Percentiles rank a stretch among this genome's conserved stretches.
phyloP scores from a whole-genome alignment of 176 grass and related monocot species.

The Miscanthus lutarioriparius region DNA sequence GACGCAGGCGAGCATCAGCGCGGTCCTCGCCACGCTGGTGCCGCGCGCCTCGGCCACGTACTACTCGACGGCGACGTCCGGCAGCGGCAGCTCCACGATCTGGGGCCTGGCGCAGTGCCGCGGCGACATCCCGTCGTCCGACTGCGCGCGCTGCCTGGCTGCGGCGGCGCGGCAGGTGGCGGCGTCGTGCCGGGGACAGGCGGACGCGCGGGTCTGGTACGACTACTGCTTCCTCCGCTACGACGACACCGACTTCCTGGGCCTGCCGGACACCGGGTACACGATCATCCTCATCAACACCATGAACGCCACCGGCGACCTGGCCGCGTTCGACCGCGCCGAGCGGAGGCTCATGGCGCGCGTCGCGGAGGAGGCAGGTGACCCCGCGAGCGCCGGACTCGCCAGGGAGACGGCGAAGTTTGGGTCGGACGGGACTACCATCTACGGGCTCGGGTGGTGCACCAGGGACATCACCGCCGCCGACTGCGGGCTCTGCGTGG shows the following conservation, averaged over 20 bases:
- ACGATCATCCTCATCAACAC: conserved; percentile 60
- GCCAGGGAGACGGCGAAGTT: conserved; percentile 36
- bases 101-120: conserved; percentile 86
- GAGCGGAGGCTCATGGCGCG: conserved; percentile 43
- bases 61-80: conserved; percentile 43
- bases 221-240: conserved; percentile 88
- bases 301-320: conserved; percentile 60
- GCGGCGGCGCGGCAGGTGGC: neutral
- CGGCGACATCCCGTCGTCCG: conserved; percentile 53
- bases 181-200: conserved; percentile 24
- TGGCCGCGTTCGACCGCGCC: conserved; percentile 44
- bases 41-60: conserved; percentile 35
- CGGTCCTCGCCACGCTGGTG: conserved; percentile 50
- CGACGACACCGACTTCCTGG: conserved; percentile 44
- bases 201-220: conserved; percentile 61
- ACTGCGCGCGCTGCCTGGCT: conserved; percentile 54
- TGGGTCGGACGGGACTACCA: neutral
- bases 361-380: conserved; percentile 29
- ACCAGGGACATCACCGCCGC: conserved; percentile 52
- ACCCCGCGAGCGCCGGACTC: neutral
- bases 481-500: conserved; percentile 64
- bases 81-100: conserved; percentile 27
- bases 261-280: conserved; percentile 58
- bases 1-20: conserved; percentile 50
- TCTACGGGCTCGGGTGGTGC: conserved; percentile 81